Conservation (phyloP, 495 filamentous ascomycete genomes). For the Hypomontagnella monticulosa region DNA sequence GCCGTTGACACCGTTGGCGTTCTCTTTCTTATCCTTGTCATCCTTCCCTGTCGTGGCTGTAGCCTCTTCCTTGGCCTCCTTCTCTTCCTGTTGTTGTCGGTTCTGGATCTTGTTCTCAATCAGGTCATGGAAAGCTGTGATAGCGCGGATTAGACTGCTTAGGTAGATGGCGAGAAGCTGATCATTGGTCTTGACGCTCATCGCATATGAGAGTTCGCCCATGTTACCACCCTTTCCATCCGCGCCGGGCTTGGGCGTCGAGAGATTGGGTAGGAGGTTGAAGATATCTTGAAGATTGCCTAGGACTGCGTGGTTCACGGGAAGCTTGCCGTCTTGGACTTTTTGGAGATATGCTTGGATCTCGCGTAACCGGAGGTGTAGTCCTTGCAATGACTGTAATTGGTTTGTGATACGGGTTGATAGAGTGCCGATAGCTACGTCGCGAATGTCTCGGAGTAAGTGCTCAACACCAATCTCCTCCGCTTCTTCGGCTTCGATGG, state of each 20-base stretch:
- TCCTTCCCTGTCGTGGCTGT: slow-evolving; percentile 54
- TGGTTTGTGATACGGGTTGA: slow-evolving; percentile 98
- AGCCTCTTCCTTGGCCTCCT: slow-evolving; percentile 80
- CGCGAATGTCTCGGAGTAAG: slow-evolving; percentile 94
- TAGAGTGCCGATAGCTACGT: slow-evolving; percentile 98
- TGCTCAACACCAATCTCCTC: slow-evolving; percentile 99
- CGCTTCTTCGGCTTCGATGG: slow-evolving; percentile 98
- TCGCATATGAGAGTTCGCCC: slow-evolving; percentile 87
- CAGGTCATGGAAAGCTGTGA: slow-evolving; percentile 98
- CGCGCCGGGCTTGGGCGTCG: slow-evolving; percentile 73
- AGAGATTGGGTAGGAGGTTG: slow-evolving; percentile 96
- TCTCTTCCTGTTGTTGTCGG: slow-evolving; percentile 94
- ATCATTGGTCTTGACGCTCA: slow-evolving; percentile 99
- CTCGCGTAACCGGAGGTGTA: slow-evolving; percentile 94
- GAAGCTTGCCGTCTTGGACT: slow-evolving; percentile 89
- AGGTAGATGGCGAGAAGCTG: slow-evolving; percentile 98
- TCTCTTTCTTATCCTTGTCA: slow-evolving; percentile 70
- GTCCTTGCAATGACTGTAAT: slow-evolving; percentile 94
- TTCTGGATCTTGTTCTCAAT: slow-evolving; percentile 99
- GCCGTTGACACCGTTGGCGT: slow-evolving; percentile 63
- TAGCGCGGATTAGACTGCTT: slow-evolving; percentile 93
- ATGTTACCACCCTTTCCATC: slow-evolving; percentile 68
- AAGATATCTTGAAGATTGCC: slow-evolving; percentile 99
- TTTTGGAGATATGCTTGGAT: slow-evolving; percentile 96
- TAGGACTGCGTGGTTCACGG: slow-evolving; percentile 96